Evolutionary conservation across 306 rosid genomes (phyloP), one percentile per base, ranked within the genome.

Genomic region (Gastrolobium bilobum): DNA sequence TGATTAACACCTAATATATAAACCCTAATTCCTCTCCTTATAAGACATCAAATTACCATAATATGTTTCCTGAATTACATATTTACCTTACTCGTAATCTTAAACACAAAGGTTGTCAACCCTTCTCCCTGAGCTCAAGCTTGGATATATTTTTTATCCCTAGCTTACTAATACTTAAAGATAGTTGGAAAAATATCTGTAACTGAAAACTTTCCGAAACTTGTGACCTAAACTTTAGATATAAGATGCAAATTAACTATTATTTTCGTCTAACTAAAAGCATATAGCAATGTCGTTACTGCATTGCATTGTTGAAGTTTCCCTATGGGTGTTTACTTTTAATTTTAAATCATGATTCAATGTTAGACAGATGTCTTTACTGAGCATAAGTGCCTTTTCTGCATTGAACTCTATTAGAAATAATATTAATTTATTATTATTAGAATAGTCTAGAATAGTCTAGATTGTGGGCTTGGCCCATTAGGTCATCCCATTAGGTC

Each of bases 91-190:
- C 62, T 54, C n/a, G 20, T 13, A 31, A 50, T 4, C 42, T 51
- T 20, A 7, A 35, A 26, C 53, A 37, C 3, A 47, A 31, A 42
- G 10, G 35, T 78, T 43, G 13, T 58, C 48, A 11, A 58, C 15
- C 31, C 13, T 56, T 57, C 79, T 61, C 44, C 68, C 40, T 5
- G 6, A 31, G 46, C 43, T 34, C 60, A 57, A 78, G 62, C 31
- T 26, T 78, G 46, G 51, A n/a, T 78, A 3, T 35, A 35, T 50
- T 56, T 7, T 26, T 52, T 50, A 15, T 51, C 64, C 67, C 54
- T 20, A 64, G 3, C 14, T 20, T 75, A 8, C 7, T 52, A 14
- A 34, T 33, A 29, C 56, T 29, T 65, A 15, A n/a, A 65, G 30
- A 4, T 14, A n/a, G 38, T 47, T 20, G 37, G 20, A 62, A 75